Percentiles rank a stretch among this genome's conserved stretches.
These are phyloP conservation scores for Bonia amplexicaulis DNA, from an alignment of 176 grass and related monocot species.

Conservation along the genomic window DNA sequence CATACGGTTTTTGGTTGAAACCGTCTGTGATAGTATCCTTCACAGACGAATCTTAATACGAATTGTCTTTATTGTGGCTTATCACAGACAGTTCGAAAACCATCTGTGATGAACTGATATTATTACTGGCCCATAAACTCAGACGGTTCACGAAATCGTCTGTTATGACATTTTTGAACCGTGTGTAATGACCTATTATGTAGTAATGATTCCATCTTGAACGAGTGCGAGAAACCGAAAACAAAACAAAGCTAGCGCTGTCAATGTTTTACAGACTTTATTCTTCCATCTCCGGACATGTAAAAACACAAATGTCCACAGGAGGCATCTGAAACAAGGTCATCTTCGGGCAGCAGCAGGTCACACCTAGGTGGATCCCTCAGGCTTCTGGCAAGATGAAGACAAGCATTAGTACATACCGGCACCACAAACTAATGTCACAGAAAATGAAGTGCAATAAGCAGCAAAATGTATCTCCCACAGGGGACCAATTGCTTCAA, in stretches of 20 bases:
- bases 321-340: background rate
- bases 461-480: background rate
- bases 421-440: background rate
- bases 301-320: background rate
- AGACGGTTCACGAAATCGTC: too few relatives aligned
- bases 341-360: background rate
- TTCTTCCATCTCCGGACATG: conserved; percentile 15
- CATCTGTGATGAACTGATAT: too few relatives aligned
- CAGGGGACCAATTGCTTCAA: background rate
- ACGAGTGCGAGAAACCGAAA: background rate
- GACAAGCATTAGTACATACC: background rate
- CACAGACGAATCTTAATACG: too few relatives aligned
- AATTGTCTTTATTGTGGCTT: too few relatives aligned
- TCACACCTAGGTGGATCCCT: conserved; percentile 16
- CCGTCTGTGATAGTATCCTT: too few relatives aligned
- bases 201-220: background rate
- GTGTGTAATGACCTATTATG: too few relatives aligned
- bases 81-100: too few relatives aligned
- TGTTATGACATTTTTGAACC: too few relatives aligned
- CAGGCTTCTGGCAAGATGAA: conserved; percentile 34
- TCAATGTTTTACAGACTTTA: conserved; percentile 22
- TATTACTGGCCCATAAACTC: too few relatives aligned
- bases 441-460: background rate
- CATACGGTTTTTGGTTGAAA: too few relatives aligned
- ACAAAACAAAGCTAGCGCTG: background rate